Evolutionary conservation across 768 basidiomycete species (phyloP).

Genomic region (Sistotremastrum suecicum): DNA sequence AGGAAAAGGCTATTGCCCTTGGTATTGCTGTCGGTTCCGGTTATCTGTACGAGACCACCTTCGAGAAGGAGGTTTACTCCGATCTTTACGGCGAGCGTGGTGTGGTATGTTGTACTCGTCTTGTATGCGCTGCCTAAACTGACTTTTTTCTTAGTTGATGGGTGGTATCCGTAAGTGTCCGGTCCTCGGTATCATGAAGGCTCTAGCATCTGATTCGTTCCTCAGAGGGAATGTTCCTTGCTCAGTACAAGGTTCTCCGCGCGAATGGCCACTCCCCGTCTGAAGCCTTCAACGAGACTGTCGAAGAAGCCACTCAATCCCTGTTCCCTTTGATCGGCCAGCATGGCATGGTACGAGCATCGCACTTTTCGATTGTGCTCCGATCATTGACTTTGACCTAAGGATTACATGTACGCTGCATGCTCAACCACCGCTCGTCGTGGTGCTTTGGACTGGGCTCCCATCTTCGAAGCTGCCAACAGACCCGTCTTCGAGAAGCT

Average conservation of each 20-base stretch:
- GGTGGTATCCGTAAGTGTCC: slow-evolving; percentile 73
- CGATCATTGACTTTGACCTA: slow-evolving; percentile 12
- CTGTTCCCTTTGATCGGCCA: slow-evolving; percentile 94
- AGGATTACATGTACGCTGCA: slow-evolving; percentile 99
- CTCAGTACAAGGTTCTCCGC: slow-evolving; percentile 96
- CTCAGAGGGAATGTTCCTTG: slow-evolving; percentile 92
- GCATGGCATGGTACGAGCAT: slow-evolving; percentile 50
- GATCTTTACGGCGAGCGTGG: slow-evolving; percentile 99
- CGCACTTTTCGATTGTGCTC: neutral
- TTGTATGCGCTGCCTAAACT: neutral
- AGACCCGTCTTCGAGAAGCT: slow-evolving; percentile 87
- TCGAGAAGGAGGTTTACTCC: slow-evolving; percentile 99
- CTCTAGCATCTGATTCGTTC: slow-evolving; percentile 3
- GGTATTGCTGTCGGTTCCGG: slow-evolving; percentile 93
- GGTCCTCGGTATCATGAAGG: neutral
- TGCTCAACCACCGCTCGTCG: slow-evolving; percentile 99
- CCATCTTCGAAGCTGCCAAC: slow-evolving; percentile 90
- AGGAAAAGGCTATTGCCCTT: slow-evolving; percentile 91
- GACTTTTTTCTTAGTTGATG: slow-evolving; percentile 53
- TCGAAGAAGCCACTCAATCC: slow-evolving; percentile 99
- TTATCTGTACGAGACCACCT: slow-evolving; percentile 98
- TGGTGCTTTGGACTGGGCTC: slow-evolving; percentile 98
- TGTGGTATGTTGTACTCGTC: slow-evolving; percentile 51
- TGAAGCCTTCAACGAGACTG: slow-evolving; percentile 99
- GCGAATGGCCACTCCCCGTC: slow-evolving; percentile 94